Evolutionary conservation across 2,329 filamentous ascomycete genomes (phyloP).

Genomic region (Coniochaeta hoffmannii): DNA sequence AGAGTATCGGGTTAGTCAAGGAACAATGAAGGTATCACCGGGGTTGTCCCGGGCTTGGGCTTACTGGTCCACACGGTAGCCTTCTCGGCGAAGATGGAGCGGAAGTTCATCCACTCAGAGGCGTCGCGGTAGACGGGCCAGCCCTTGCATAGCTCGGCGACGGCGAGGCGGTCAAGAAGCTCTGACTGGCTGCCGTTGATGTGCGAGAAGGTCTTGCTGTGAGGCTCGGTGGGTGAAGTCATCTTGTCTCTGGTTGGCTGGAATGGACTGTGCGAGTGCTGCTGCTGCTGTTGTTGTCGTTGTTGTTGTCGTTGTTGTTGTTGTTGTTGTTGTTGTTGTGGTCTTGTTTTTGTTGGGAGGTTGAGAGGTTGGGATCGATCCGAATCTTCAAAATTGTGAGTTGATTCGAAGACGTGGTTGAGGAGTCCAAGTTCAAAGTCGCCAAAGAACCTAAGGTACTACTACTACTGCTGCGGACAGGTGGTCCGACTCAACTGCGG

Average conservation of each 20-base stretch:
- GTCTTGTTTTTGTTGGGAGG: too few species aligned
- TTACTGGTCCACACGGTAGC: conserved; percentile 43
- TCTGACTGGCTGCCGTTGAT: conserved; percentile 34
- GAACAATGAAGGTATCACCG: not conserved
- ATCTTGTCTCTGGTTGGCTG: conserved; percentile 11
- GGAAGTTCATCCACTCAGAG: conserved; percentile 46
- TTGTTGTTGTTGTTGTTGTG: too few species aligned
- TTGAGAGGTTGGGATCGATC: too few species aligned
- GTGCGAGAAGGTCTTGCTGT: conserved; percentile 29
- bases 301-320: not conserved
- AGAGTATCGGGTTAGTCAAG: not conserved
- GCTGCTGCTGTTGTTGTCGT: not conserved
- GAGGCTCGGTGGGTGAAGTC: conserved; percentile 23
- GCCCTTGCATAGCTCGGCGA: conserved; percentile 45
- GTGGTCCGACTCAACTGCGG: too few species aligned
- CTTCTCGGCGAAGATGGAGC: conserved; percentile 36
- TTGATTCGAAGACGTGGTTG: too few species aligned
- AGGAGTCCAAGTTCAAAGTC: too few species aligned
- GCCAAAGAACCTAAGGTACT: too few species aligned
- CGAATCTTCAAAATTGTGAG: too few species aligned
- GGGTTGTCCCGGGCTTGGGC: conserved; percentile 8
- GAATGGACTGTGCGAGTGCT: not conserved
- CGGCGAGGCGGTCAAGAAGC: conserved; percentile 34
- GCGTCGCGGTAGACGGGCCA: conserved; percentile 47
- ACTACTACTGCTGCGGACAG: too few species aligned